These are phyloP conservation scores for Trichosporon faecale DNA, from an alignment of 1,284 basidiomycete species.

Conservation along the genomic window DNA sequence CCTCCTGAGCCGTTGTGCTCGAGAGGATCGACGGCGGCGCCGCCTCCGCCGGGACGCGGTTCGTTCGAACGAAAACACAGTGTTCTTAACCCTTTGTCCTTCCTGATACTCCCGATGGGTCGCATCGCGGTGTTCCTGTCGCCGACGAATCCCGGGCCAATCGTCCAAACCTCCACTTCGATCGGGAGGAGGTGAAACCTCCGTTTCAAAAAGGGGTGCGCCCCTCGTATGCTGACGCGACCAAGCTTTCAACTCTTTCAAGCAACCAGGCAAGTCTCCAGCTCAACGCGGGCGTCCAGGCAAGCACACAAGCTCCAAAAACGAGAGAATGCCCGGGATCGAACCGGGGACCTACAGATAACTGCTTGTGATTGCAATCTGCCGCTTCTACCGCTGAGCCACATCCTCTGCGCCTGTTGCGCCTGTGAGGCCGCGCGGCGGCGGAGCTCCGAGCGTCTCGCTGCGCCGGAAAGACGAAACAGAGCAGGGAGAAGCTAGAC, in stretches of 20 bases:
- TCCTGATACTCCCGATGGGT: too few species aligned
- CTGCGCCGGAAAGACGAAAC: not conserved
- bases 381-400: conserved; percentile 4
- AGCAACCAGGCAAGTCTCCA: too few species aligned
- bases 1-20: not conserved
- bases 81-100: too few species aligned
- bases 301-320: not conserved
- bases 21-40: not conserved
- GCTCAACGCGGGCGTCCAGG: not conserved
- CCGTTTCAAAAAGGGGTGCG: too few species aligned
- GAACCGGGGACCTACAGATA: conserved; percentile 2
- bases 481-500: not conserved
- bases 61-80: not conserved
- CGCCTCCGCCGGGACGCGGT: not conserved
- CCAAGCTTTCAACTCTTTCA: too few species aligned
- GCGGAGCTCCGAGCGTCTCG: not conserved
- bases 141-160: too few species aligned
- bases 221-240: too few species aligned
- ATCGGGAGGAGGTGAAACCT: too few species aligned
- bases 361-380: not conserved
- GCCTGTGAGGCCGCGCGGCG: not conserved
- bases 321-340: conserved; percentile 5
- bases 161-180: too few species aligned
- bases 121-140: too few species aligned
- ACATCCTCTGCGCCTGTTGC: not conserved